Conservation (phyloP, 2,329 filamentous ascomycete genomes). For the Cladosporium austrohemisphaericum region DNA sequence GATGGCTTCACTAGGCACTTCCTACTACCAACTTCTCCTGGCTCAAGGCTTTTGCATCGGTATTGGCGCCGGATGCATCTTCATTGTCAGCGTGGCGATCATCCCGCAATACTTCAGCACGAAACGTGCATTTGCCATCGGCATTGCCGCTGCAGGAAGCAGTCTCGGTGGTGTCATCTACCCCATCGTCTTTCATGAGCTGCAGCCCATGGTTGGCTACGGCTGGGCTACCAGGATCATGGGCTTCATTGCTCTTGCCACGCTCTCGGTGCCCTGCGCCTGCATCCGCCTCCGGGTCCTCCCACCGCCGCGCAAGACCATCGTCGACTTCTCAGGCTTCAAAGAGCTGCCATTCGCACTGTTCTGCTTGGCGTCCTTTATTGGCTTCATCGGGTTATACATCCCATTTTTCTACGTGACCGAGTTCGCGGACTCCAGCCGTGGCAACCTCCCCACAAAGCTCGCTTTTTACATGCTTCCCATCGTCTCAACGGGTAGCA, state of each 20-base stretch:
- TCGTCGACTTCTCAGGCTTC: constrained; percentile 38
- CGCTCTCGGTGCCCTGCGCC: constrained; percentile 20
- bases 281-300: constrained; percentile 18
- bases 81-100: constrained; percentile 41
- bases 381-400: constrained; percentile 38
- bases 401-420: constrained; percentile 42
- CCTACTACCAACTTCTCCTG: constrained; percentile 46
- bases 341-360: constrained; percentile 35
- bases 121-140: constrained; percentile 39
- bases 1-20: constrained; percentile 42
- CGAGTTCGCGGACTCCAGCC: constrained; percentile 30
- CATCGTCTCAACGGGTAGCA: constrained; percentile 34
- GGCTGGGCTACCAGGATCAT: constrained; percentile 51
- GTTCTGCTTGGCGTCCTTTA: constrained; percentile 25
- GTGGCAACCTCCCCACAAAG: constrained; percentile 20
- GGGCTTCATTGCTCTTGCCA: constrained; percentile 41
- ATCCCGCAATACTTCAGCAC: constrained; percentile 43
- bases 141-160: constrained; percentile 39
- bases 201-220: constrained; percentile 47
- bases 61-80: constrained; percentile 40
- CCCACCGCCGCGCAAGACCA: constrained; percentile 35
- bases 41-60: constrained; percentile 45
- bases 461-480: constrained; percentile 37
- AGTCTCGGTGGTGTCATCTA: constrained; percentile 27
- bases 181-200: constrained; percentile 17